Evolutionary conservation across 805 yeast species (phyloP).

Genomic region (Hanseniaspora lindneri): DNA sequence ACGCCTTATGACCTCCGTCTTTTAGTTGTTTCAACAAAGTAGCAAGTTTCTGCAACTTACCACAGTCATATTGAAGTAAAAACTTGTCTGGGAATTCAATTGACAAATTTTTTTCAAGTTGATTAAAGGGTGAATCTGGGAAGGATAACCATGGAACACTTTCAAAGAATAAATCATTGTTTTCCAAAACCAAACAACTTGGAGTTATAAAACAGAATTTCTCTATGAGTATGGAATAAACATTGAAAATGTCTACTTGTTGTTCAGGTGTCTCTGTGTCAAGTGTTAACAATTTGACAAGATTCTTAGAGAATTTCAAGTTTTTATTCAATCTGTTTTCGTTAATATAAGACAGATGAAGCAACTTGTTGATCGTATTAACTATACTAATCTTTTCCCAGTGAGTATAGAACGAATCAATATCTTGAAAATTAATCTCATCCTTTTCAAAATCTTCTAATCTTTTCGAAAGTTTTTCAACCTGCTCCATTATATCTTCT

Average conservation of each 20-base stretch:
- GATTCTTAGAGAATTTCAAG: slow-evolving; percentile 59
- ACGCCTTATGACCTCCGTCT: slow-evolving; percentile 81
- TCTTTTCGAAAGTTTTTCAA: background rate
- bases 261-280: slow-evolving; percentile 25
- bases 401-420: slow-evolving; percentile 49
- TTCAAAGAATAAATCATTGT: slow-evolving; percentile 29
- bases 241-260: slow-evolving; percentile 31
- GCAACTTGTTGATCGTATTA: slow-evolving; percentile 40
- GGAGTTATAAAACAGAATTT: slow-evolving; percentile 84
- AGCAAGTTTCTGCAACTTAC: slow-evolving; percentile 82
- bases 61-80: slow-evolving; percentile 87
- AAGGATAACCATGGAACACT: slow-evolving; percentile 25
- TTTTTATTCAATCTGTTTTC: slow-evolving; percentile 46
- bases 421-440: slow-evolving; percentile 27
- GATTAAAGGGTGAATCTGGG: slow-evolving; percentile 47
- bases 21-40: slow-evolving; percentile 60
- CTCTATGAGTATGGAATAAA: slow-evolving; percentile 44
- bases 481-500: slow-evolving; percentile 26
- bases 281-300: slow-evolving; percentile 35
- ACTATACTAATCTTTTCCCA: slow-evolving; percentile 42
- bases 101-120: slow-evolving; percentile 71
- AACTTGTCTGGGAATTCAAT: slow-evolving; percentile 96
- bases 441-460: slow-evolving; percentile 19
- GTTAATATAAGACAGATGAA: slow-evolving; percentile 53
- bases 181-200: slow-evolving; percentile 62